Evolutionary conservation across 371 early-diverging fungal species (phyloP), one percentile per base, ranked within the genome.

Genomic region (Cokeromyces recurvatus): DNA sequence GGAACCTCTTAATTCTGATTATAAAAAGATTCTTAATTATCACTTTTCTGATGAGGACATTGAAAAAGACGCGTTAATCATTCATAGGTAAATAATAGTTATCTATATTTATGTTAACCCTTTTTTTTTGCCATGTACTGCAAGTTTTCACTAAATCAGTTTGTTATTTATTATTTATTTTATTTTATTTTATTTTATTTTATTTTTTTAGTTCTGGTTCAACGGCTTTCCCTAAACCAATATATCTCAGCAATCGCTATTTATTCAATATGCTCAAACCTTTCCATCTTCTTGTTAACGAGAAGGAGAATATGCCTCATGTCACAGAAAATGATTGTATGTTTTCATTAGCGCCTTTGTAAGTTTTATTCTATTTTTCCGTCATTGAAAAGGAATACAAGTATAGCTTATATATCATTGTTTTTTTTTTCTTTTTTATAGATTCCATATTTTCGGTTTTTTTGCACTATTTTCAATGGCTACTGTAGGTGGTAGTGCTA

Each of bases 161-260:
- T 27, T 27, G 5, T 27, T 11, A 27, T 7, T 7, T 11, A 37
- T 37, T 17, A 37, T 37, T 4, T 34, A 34, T 15, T n/a, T 8
- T 32, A 15, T 34, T 8, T 25, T 3, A 43, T 19, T 19, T 20
- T 12, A 31, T 17, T 31, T 4, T 9, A 19, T n/a, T n/a, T 32
- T 38, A 12, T 22, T 32, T 16, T 23, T 32, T 6, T 50, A 53
- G 53, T 32, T 58, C 59, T 32, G 59, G 59, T 3, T 45, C 59
- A 11, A 58, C 59, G 15, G 40, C 24, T 3, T 53, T 58, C n/a
- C 59, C 59, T 10, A 58, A 58, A n/a, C 59, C 59, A 4, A 58
- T 58, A 4, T 49, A 48, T 41, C 38, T 58, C 8, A 53, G 53
- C 15, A 58, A 58, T 23, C 27, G 42, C 0, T 58, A 58, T 19